These are phyloP conservation scores for Linnemannia schmuckeri DNA, from an alignment of 192 early-diverging fungal species.

Conservation along the genomic window DNA sequence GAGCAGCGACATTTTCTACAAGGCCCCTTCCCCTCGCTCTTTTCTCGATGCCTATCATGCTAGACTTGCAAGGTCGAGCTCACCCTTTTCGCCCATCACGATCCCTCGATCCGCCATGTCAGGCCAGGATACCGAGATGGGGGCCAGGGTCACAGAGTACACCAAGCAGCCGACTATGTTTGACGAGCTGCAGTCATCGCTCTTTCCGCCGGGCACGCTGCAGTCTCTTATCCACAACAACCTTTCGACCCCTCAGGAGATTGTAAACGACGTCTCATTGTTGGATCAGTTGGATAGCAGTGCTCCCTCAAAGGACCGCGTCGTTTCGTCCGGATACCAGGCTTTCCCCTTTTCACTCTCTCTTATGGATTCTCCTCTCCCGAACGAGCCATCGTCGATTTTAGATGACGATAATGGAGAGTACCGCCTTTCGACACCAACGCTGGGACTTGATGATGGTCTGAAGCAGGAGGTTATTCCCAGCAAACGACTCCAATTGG, in stretches of 20 bases:
- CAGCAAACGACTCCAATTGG: slow-evolving; percentile 32
- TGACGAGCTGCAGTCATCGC: slow-evolving; percentile 52
- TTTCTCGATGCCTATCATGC: slow-evolving; percentile 4
- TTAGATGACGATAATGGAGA: slow-evolving; percentile 35
- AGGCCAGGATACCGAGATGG: slow-evolving; percentile 7
- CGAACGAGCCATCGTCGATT: slow-evolving; percentile 20
- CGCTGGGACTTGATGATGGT: slow-evolving; percentile 42
- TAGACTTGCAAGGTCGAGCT: slow-evolving; percentile 5
- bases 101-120: slow-evolving; percentile 15
- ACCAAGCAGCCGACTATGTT: slow-evolving; percentile 29
- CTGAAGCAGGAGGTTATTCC: slow-evolving; percentile 51
- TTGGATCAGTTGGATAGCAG: slow-evolving; percentile 38
- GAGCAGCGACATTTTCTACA: slow-evolving; percentile 40
- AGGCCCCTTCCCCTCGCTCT: slow-evolving; percentile 15
- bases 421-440: slow-evolving; percentile 23
- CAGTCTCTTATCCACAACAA: slow-evolving; percentile 37
- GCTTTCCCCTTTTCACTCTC: slow-evolving; percentile 10
- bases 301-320: slow-evolving; percentile 26
- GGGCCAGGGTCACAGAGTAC: slow-evolving; percentile 13
- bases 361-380: neutral
- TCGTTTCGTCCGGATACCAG: slow-evolving; percentile 27
- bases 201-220: slow-evolving; percentile 53
- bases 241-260: slow-evolving; percentile 39
- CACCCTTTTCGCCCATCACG: slow-evolving; percentile 9
- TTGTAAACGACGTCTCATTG: slow-evolving; percentile 44